These are phyloP conservation scores for Euphorbia lathyris DNA, from an alignment of 345 rosid species.

Conservation along the genomic window DNA sequence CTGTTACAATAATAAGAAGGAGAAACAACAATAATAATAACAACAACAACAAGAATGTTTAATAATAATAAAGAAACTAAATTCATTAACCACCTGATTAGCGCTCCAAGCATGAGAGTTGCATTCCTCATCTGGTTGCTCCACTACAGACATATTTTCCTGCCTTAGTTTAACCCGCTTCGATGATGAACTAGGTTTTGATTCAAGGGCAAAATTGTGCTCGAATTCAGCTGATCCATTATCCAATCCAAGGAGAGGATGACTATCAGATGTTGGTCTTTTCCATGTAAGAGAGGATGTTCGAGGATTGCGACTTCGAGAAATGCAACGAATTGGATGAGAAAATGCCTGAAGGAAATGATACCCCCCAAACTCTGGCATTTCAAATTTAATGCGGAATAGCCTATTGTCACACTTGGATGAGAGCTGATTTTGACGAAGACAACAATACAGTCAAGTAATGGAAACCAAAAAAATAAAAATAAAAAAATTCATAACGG, in stretches of 20 bases:
- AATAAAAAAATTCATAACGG: no score
- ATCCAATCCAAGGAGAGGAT: constrained; percentile 31
- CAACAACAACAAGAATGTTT: no score
- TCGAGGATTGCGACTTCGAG: constrained; percentile 42
- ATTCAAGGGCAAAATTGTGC: constrained; percentile 40
- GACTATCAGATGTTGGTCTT: constrained; percentile 35
- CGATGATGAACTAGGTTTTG: constrained; percentile 47
- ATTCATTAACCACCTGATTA: constrained; percentile 40
- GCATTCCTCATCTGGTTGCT: constrained; percentile 50
- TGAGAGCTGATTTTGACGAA: constrained; percentile 56
- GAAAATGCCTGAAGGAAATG: constrained; percentile 66
- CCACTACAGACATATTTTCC: constrained; percentile 33
- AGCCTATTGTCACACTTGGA: constrained; percentile 74
- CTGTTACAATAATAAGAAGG: no score
- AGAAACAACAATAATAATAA: no score
- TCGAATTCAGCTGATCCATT: constrained; percentile 36
- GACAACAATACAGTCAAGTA: constrained; percentile 8
- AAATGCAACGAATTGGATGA: constrained; percentile 65
- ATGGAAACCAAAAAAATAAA: neutral
- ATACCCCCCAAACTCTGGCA: constrained; percentile 48
- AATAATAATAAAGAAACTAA: constrained; percentile 2
- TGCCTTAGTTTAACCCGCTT: constrained; percentile 62
- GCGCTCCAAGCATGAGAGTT: constrained; percentile 39
- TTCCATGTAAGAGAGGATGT: constrained; percentile 43
- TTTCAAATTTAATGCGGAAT: constrained; percentile 60